Evolutionary conservation across 2,329 filamentous ascomycete genomes (phyloP).

Genomic region (Catunica adiposa): DNA sequence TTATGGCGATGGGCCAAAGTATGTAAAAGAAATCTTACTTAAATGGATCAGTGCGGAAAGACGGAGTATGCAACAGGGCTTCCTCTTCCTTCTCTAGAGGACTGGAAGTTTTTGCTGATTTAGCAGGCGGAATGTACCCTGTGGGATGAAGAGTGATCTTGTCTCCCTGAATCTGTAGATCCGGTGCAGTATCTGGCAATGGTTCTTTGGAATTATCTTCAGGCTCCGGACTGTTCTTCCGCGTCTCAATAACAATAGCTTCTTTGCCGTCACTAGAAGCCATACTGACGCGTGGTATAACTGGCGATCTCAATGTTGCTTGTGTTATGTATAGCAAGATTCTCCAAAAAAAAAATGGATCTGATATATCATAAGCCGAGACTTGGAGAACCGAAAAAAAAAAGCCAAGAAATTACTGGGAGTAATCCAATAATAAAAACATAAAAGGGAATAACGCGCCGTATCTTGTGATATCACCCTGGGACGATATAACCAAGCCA

Average conservation of each 20-base stretch:
- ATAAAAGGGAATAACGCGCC: no score
- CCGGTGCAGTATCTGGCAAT: constrained; percentile 38
- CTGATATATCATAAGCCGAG: no score
- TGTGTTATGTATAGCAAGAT: no score
- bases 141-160: constrained; percentile 59
- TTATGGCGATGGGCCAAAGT: constrained; percentile 11
- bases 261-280: no score
- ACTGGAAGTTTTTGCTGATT: constrained; percentile 17
- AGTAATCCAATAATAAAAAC: no score
- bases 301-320: no score
- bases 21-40: constrained; percentile 25
- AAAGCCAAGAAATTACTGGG: no score
- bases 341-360: no score
- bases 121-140: constrained; percentile 41
- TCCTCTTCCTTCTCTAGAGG: constrained; percentile 45
- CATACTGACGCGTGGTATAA: no score
- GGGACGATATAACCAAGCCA: no score
- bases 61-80: constrained; percentile 67
- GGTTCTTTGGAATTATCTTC: neutral
- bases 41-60: constrained; percentile 57
- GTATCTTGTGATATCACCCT: no score
- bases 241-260: neutral
- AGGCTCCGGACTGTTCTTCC: neutral
- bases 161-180: constrained; percentile 60
- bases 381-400: no score